Conservation (phyloP, 306 rosid species). For the Herpetospermum pedunculosum region DNA sequence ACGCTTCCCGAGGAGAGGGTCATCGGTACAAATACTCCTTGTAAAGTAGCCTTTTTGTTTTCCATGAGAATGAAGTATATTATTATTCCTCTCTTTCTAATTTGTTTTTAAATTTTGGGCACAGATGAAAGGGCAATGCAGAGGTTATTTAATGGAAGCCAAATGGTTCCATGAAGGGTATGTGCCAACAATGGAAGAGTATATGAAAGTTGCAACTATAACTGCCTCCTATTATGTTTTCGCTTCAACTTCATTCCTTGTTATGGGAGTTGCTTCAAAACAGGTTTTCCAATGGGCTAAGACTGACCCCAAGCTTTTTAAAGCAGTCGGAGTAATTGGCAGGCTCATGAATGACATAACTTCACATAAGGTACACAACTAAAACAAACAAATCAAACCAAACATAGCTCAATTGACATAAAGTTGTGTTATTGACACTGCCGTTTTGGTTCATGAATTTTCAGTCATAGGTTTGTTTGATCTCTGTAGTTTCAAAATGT, state of each 20-base stretch:
- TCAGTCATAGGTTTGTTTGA: no score
- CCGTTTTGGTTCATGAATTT: no score
- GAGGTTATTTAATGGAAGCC: background rate
- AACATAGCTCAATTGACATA: no score
- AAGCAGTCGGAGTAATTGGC: background rate
- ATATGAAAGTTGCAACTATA: background rate
- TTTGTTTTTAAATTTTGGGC: constrained; percentile 10
- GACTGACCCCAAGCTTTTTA: background rate
- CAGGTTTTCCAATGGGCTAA: background rate
- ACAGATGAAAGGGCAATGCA: background rate
- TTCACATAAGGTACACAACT: background rate
- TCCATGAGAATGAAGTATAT: no score
- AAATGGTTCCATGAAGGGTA: constrained; percentile 5
- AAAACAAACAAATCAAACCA: no score
- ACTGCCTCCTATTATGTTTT: background rate
- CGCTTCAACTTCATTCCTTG: background rate
- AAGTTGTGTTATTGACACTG: no score
- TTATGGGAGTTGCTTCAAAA: constrained; percentile 1
- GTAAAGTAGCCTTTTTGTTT: background rate
- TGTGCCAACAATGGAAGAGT: constrained; percentile 27
- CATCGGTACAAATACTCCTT: no score
- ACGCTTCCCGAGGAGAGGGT: no score
- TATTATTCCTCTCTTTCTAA: background rate
- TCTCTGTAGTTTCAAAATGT: no score
- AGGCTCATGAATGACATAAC: background rate